phyloP scores from a whole-genome alignment of 2,329 filamentous ascomycete species.

The Pezicula rhizophila region DNA sequence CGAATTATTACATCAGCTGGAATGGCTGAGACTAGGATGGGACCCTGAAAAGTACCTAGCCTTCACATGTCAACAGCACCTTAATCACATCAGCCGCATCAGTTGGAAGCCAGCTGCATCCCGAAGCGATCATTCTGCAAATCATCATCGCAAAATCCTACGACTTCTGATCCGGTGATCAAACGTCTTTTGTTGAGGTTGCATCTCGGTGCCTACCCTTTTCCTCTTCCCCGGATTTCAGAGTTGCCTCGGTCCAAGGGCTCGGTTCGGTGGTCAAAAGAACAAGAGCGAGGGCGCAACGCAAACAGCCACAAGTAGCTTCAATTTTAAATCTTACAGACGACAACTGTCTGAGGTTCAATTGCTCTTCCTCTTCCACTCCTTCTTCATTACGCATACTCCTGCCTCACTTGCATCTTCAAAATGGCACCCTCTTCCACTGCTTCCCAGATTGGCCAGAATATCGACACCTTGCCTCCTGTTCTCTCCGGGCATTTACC shows the following conservation, averaged over 20 bases:
- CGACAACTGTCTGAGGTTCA: background rate
- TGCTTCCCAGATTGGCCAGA: slow-evolving; percentile 21
- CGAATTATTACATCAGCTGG: no score
- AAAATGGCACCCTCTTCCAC: slow-evolving; percentile 17
- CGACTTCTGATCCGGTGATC: no score
- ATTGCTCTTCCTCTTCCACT: slow-evolving; percentile 1
- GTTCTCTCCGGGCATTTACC: slow-evolving; percentile 22
- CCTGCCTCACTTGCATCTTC: background rate
- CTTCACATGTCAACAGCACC: background rate
- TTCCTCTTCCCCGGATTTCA: background rate
- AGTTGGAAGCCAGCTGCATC: background rate
- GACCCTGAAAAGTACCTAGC: no score
- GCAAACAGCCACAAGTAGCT: background rate
- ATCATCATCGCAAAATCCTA: no score
- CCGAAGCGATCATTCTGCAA: background rate
- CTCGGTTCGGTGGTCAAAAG: background rate
- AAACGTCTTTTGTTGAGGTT: no score
- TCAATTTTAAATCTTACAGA: background rate
- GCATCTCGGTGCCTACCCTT: background rate
- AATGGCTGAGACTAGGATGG: no score
- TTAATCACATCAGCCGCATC: background rate
- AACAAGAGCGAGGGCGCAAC: background rate
- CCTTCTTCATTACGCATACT: background rate
- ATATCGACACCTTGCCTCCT: slow-evolving; percentile 21
- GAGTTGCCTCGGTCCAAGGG: background rate